Evolutionary conservation across 306 rosid species (phyloP), one percentile per base, ranked within the genome.

Genomic region (Geum urbanum): DNA sequence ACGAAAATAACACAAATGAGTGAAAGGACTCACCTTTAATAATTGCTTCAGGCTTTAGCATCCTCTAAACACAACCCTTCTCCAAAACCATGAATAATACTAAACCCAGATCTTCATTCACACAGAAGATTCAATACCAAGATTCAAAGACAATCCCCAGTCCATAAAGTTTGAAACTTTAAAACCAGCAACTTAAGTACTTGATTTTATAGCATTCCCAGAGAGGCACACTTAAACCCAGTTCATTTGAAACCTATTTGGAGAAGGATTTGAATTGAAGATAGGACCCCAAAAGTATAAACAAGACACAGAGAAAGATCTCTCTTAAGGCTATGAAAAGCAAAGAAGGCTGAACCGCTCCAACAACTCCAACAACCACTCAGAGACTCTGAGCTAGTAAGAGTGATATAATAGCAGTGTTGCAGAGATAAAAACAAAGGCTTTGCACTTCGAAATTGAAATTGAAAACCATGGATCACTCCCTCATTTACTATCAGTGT

Each of bases 291-390:
- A 66, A 66, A 14, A 37, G 46, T 44, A 62, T 39, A 47, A 27
- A 10, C 53, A 67, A 62, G 48, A 11, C 41, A 56, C 20, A 43
- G 51, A 74, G 27, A 20, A 37, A 63, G 57, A 52, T 53, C 45
- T 40, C 39, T 32, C 37, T 32, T 56, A 20, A 39, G 27, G 61
- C 78, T 53, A 59, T 2, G 46, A 12, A 51, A 59, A 27, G 45
- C n/a, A 57, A 9, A 67, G 53, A 56, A 19, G 65, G 63, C 67
- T 27, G 64, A 69, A 44, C 48, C 12, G 46, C 64, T 66, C 66
- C 86, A 75, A 72, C 86, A 55, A 66, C 81, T 57, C 45, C 73
- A 74, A 71, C 83, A 78, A 78, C 80, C 43, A 71, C 78, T 49
- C 66, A 15, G 5, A 15, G 5, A 19, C 71, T 71, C 70, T 58